Conservation (phyloP, 495 filamentous ascomycete genomes). For the Tuber microsphaerosporum region DNA sequence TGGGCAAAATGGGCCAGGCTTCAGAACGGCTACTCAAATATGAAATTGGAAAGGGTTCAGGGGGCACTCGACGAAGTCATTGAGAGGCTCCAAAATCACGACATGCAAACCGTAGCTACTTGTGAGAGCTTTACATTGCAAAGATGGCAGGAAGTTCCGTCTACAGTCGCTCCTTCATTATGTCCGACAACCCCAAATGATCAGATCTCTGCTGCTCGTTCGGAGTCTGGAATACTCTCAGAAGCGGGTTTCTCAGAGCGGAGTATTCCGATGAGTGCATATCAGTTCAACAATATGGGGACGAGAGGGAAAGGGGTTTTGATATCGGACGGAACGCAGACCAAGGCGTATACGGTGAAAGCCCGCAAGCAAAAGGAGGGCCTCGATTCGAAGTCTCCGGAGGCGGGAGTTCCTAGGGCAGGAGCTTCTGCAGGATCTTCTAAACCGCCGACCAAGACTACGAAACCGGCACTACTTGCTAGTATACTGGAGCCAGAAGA, state of each 20-base stretch:
- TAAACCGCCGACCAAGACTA: neutral
- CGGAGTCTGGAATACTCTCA: neutral
- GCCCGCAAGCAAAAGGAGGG: neutral
- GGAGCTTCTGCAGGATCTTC: neutral
- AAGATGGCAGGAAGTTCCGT: neutral
- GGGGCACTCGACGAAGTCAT: neutral
- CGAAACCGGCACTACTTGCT: neutral
- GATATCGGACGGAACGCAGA: neutral
- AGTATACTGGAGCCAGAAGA: neutral
- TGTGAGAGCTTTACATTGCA: neutral
- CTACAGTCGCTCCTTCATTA: neutral
- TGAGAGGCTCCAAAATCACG: neutral
- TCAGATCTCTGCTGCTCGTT: neutral
- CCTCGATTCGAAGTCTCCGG: neutral
- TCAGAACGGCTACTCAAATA: neutral
- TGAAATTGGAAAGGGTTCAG: neutral
- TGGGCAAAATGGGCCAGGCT: neutral
- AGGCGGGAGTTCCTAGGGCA: too few relatives aligned
- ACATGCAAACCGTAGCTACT: neutral
- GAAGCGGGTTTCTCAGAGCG: neutral
- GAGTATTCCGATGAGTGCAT: slow-evolving; percentile 1
- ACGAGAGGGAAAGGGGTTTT: neutral
- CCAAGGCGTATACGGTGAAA: neutral
- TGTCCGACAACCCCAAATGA: neutral
- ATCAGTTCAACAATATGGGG: neutral